Conservation (phyloP, 2,329 filamentous ascomycete genomes). For the Geosmithia flava region DNA sequence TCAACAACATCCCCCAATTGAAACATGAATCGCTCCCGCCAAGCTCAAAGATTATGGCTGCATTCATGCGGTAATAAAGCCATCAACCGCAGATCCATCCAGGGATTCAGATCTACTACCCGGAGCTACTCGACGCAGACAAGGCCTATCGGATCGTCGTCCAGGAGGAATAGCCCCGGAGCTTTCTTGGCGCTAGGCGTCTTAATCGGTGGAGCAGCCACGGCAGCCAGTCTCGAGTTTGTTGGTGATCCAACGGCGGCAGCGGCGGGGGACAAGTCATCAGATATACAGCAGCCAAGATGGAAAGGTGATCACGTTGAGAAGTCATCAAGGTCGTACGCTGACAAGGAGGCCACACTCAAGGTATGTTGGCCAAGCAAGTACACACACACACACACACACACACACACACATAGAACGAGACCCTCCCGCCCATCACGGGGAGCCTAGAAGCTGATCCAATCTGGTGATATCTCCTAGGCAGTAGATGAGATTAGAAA, state of each 20-base stretch:
- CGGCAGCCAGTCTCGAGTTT: background rate
- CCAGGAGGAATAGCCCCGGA: background rate
- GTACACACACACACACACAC: background rate
- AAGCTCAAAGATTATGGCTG: background rate
- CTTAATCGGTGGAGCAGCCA: background rate
- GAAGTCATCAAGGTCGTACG: constrained; percentile 2
- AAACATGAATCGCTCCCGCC: background rate
- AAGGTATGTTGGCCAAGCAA: background rate
- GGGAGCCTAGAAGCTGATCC: too few species aligned
- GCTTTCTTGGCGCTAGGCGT: background rate
- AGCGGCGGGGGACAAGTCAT: background rate
- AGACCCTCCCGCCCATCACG: too few species aligned
- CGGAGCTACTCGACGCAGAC: background rate
- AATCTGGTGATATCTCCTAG: too few species aligned
- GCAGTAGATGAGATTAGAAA: constrained; percentile 41
- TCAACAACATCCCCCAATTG: too few species aligned
- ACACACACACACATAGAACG: too few species aligned
- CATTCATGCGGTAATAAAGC: background rate
- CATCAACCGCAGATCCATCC: background rate
- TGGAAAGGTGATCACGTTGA: background rate
- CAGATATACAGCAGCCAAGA: too few species aligned
- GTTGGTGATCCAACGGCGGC: background rate
- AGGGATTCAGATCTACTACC: background rate
- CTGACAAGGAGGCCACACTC: background rate
- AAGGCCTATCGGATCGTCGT: too few species aligned